Evolutionary conservation across 2,329 filamentous ascomycete species (phyloP), one percentile per base, ranked within the genome.

Genomic region (Trichoderma sp.): DNA sequence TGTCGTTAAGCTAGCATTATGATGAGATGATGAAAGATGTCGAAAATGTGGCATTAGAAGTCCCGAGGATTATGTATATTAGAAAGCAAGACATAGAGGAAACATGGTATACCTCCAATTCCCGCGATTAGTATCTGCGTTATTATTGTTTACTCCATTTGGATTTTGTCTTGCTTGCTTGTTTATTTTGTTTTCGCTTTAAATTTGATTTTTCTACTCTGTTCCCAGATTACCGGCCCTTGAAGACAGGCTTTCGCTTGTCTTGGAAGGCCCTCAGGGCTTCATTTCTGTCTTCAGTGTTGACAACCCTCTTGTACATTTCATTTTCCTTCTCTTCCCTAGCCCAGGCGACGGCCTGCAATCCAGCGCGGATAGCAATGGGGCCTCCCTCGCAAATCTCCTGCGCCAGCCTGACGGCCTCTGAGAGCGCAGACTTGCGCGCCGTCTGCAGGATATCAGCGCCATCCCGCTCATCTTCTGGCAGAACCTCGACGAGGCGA

Each of bases 341-440:
- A 83, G 95, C 83, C 89, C 91, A 89, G 71, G 90, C 88, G 2
- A 98, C 93, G 1, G 96, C 96, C 83, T 92, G 88, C 82, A 98
- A 86, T 3, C 92, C 96, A 71, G 94, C 93, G 77, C 93, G 89
- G 38, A 97, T 88, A 0, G 95, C 95, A 75, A 98, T 88, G 0
- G 97, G 97, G 0, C 94, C 97, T 33, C 95, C 95, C 84, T 97
- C 93, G 82, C 95, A 98, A 69, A 98, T 97, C 83, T 95, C 93
- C 78, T 89, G 87, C 1, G 96, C 96, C 76, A 98, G 85, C 78
- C 91, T 89, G 50, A 98, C 90, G 16, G 94, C 93, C 84, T 95
- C 93, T 27, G 91, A 89, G 72, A 98, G 85, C 11, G 93, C 94
- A 79, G 90, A 90, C 77, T 89, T 89, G 67, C 93, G 87, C 21